phyloP scores from a whole-genome alignment of 192 early-diverging fungal species.

The Gaertneriomyces semiglobifer region DNA sequence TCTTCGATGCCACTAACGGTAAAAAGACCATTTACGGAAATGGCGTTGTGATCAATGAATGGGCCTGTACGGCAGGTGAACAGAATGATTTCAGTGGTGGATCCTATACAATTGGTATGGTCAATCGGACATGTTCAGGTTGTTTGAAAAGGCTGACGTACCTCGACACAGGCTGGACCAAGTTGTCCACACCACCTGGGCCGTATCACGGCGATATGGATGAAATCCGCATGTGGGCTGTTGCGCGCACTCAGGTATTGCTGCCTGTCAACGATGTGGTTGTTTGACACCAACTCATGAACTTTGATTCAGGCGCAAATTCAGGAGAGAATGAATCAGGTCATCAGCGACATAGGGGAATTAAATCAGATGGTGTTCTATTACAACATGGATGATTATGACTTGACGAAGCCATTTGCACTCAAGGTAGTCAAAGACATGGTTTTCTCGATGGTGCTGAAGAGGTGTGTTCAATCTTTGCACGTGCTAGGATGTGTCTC shows the following conservation, averaged over 20 bases:
- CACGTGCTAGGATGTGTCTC: too few relatives aligned
- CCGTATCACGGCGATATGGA: constrained; percentile 12
- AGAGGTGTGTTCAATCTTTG: too few relatives aligned
- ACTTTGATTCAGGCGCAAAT: not conserved
- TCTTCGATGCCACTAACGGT: constrained; percentile 2
- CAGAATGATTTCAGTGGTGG: not conserved
- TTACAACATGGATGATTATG: constrained; percentile 9
- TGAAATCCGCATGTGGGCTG: constrained; percentile 9
- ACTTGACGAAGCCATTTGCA: not conserved
- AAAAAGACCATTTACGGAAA: not conserved
- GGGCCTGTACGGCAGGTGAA: not conserved
- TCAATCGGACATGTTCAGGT: too few relatives aligned
- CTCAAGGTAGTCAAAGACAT: not conserved
- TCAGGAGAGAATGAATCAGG: constrained; percentile 1
- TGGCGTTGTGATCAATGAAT: not conserved
- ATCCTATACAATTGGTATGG: not conserved
- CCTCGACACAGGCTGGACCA: not conserved
- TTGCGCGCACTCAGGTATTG: constrained; percentile 11
- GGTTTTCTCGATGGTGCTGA: too few relatives aligned
- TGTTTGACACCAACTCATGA: not conserved
- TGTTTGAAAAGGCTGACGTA: too few relatives aligned
- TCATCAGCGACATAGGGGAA: not conserved
- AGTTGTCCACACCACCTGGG: not conserved
- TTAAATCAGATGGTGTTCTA: constrained; percentile 4
- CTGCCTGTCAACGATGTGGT: not conserved